Base-by-base conservation (phyloP, 139 green algal species). In the Zygnema cylindricum region DNA sequence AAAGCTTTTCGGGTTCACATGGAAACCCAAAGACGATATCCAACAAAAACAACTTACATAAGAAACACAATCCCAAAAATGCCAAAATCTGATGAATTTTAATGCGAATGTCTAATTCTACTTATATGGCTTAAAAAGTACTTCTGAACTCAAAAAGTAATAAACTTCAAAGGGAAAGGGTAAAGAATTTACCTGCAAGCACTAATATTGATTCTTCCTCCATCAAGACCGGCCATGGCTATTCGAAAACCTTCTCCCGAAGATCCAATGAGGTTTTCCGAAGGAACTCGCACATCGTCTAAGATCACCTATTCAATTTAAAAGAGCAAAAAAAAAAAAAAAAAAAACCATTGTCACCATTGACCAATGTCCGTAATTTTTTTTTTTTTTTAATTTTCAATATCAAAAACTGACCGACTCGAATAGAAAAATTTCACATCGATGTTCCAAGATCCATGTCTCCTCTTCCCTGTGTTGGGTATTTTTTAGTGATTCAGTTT, bases 131-230 rank as follows among this genome's bases (percentile, higher is more conserved):
- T n/a, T n/a, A n/a, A 81, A 22, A 40, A 69, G 73, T 21, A 81
- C 42, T 21, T 22, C 16, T 11, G 77, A 42, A 84, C 3, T 16
- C 77, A 69, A 25, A 22, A 11, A 73, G 43, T 75, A 84, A 30
- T 43, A 84, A 35, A 22, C 57, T 25, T 73, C 25, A 25, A 73
- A 25, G 57, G 30, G 30, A 30, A 30, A 25, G 57, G 30, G 57
- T 33, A n/a, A n/a, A n/a, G n/a, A n/a, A n/a, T n/a, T 39, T 22
- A 90, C 85, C 85, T 90, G 94, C 94, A 96, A 25, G 95, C 91
- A 7, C 88, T 95, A 54, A 98, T 98, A 89, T 98, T 98, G 88
- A 98, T 93, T 41, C 95, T 89, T 16, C 95, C 95, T 32, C 95
- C 94, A 86, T 98, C 94, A 55, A 98, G 89, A 1, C 57, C 89